These are phyloP conservation scores for Iris macrosiphon DNA, from an alignment of 106 monocot species.

Conservation along the genomic window DNA sequence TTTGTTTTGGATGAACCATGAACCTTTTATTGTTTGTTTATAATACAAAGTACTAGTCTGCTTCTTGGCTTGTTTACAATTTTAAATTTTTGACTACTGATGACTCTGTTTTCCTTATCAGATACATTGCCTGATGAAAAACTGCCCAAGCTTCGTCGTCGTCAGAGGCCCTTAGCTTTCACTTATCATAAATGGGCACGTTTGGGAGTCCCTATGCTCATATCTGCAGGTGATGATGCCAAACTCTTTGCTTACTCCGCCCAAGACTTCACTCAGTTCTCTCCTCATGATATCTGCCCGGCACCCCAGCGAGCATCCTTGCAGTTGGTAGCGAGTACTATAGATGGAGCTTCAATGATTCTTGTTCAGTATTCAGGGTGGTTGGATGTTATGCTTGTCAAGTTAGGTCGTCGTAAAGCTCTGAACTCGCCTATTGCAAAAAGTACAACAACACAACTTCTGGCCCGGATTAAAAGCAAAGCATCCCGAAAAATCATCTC, in stretches of 20 bases:
- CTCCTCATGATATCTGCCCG: slow-evolving; percentile 95
- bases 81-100: not conserved
- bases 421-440: slow-evolving; percentile 15
- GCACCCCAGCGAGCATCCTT: slow-evolving; percentile 72
- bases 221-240: slow-evolving; percentile 90
- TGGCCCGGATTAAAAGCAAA: slow-evolving; percentile 73
- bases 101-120: slow-evolving; percentile 23
- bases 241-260: slow-evolving; percentile 95
- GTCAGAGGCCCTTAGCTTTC: slow-evolving; percentile 44
- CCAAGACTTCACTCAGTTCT: slow-evolving; percentile 78
- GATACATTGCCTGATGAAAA: slow-evolving; percentile 60
- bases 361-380: slow-evolving; percentile 49
- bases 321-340: slow-evolving; percentile 39
- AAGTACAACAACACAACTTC: slow-evolving; percentile 22
- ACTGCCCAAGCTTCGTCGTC: slow-evolving; percentile 26
- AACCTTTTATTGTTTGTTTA: too few relatives aligned
- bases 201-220: slow-evolving; percentile 88
- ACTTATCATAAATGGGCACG: slow-evolving; percentile 94
- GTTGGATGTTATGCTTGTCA: slow-evolving; percentile 57
- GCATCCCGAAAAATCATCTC: slow-evolving; percentile 62
- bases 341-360: slow-evolving; percentile 45
- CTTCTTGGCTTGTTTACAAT: too few relatives aligned
- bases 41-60: too few relatives aligned
- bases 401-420: slow-evolving; percentile 10
- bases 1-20: slow-evolving; percentile 13